These are phyloP conservation scores for Xylaria digitata DNA, from an alignment of 2,329 filamentous ascomycete genomes.

Conservation along the genomic window DNA sequence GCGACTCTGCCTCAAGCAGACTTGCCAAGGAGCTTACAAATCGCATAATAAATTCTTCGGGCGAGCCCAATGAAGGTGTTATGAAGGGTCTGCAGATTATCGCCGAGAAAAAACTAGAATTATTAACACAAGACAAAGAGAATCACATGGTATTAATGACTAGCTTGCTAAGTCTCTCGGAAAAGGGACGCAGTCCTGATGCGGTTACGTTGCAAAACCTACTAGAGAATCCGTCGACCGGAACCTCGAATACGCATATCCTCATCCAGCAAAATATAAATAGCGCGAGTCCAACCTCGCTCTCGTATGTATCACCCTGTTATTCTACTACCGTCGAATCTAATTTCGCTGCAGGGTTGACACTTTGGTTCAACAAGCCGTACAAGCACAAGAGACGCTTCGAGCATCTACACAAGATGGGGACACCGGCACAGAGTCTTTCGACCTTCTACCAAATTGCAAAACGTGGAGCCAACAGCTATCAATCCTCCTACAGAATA, in stretches of 20 bases:
- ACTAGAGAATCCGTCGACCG: constrained; percentile 58
- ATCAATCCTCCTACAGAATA: constrained; percentile 61
- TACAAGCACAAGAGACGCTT: constrained; percentile 53
- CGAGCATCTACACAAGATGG: constrained; percentile 51
- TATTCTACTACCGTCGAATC: constrained; percentile 22
- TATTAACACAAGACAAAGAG: constrained; percentile 59
- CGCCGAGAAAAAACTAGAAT: constrained; percentile 56
- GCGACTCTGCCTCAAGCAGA: constrained; percentile 49
- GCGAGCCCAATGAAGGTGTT: constrained; percentile 44
- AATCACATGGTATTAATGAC: constrained; percentile 63
- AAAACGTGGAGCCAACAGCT: constrained; percentile 75
- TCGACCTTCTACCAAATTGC: constrained; percentile 69
- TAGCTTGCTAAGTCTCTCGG: constrained; percentile 64
- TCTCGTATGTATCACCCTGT: constrained; percentile 57
- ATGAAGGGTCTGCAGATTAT: constrained; percentile 63
- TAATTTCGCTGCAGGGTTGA: constrained; percentile 56
- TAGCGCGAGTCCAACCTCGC: constrained; percentile 58
- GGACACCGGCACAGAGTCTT: constrained; percentile 27
- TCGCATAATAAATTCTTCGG: constrained; percentile 39
- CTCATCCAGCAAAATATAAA: constrained; percentile 69
- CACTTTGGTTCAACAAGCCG: constrained; percentile 64
- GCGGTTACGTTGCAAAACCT: constrained; percentile 57
- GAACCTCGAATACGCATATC: constrained; percentile 58
- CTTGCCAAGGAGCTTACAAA: constrained; percentile 51
- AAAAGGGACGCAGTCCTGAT: constrained; percentile 57